These are phyloP conservation scores for Phytophthora europaea DNA, from an alignment of 352 stramenopile genomes.

Conservation along the genomic window DNA sequence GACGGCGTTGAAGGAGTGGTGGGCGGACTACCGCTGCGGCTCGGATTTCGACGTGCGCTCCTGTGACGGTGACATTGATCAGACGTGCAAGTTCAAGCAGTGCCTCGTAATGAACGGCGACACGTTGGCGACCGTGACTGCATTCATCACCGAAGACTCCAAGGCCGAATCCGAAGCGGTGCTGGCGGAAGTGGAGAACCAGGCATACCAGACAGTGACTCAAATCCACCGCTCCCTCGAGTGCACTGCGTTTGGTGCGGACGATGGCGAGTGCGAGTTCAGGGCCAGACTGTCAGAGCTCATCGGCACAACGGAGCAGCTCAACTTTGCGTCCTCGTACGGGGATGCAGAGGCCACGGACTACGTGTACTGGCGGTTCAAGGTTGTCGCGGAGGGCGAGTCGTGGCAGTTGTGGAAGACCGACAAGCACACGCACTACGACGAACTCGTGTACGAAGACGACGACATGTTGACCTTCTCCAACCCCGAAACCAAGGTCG, in stretches of 20 bases:
- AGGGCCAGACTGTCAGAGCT: constrained; percentile 46
- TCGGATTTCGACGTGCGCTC: constrained; percentile 51
- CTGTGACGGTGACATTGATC: constrained; percentile 44
- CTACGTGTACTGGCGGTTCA: constrained; percentile 79
- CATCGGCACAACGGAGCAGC: constrained; percentile 38
- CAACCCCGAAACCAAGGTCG: not conserved
- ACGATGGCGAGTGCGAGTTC: constrained; percentile 46
- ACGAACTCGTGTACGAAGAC: constrained; percentile 21
- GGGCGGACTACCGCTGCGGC: constrained; percentile 73
- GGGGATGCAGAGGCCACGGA: constrained; percentile 24
- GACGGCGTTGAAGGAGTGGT: constrained; percentile 63
- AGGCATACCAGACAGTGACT: constrained; percentile 59
- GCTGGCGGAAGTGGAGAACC: constrained; percentile 41
- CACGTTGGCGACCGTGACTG: constrained; percentile 49
- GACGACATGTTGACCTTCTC: not conserved
- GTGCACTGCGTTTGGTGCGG: constrained; percentile 52
- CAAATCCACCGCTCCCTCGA: constrained; percentile 72
- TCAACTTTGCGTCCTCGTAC: constrained; percentile 24
- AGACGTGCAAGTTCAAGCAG: constrained; percentile 58
- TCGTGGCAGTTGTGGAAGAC: constrained; percentile 63
- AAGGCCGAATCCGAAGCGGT: constrained; percentile 47
- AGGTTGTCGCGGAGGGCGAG: constrained; percentile 40
- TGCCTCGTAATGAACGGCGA: constrained; percentile 67
- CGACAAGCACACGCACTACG: constrained; percentile 18
- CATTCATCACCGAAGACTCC: constrained; percentile 40